phyloP scores from a whole-genome alignment of 805 yeast genomes.

The Isabelozyma rhagii region DNA sequence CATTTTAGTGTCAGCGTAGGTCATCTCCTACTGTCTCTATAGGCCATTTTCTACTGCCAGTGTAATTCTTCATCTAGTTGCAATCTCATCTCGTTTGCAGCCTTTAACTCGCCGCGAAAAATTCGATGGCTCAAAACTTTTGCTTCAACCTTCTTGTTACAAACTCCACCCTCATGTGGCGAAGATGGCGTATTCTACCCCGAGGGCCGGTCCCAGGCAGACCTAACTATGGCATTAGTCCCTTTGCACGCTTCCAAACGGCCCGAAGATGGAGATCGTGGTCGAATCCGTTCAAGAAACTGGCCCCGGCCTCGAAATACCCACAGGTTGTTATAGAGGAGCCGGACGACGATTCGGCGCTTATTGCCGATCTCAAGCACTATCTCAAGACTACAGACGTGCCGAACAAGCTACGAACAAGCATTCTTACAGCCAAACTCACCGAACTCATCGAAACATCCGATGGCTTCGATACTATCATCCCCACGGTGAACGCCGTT shows the following conservation, averaged over 20 bases:
- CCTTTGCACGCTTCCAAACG: not conserved
- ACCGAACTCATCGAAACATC: constrained; percentile 11
- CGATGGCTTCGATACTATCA: constrained; percentile 2
- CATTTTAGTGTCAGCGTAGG: too few species aligned
- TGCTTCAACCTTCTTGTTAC: not conserved
- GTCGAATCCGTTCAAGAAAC: not conserved
- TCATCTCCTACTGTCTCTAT: too few species aligned
- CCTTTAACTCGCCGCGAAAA: not conserved
- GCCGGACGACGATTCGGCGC: not conserved
- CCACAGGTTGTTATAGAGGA: not conserved
- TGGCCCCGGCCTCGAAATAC: not conserved
- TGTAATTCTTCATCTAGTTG: too few species aligned
- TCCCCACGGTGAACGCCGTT: constrained; percentile 17
- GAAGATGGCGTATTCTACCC: not conserved
- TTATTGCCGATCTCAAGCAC: constrained; percentile 17
- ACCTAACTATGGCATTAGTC: not conserved
- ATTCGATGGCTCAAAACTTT: not conserved
- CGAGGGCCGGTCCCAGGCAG: not conserved
- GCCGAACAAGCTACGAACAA: constrained; percentile 13
- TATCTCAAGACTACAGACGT: constrained; percentile 25
- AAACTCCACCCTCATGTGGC: not conserved
- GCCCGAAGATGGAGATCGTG: not conserved
- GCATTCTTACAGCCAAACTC: constrained; percentile 16
- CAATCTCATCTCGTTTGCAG: not conserved
- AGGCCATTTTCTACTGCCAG: too few species aligned